A percentile compares a stretch with the other conserved stretches of the same genome.
Evolutionary conservation across 352 stramenopile genomes (phyloP).

Genomic region (Pilasporangium apinafurcum): DNA sequence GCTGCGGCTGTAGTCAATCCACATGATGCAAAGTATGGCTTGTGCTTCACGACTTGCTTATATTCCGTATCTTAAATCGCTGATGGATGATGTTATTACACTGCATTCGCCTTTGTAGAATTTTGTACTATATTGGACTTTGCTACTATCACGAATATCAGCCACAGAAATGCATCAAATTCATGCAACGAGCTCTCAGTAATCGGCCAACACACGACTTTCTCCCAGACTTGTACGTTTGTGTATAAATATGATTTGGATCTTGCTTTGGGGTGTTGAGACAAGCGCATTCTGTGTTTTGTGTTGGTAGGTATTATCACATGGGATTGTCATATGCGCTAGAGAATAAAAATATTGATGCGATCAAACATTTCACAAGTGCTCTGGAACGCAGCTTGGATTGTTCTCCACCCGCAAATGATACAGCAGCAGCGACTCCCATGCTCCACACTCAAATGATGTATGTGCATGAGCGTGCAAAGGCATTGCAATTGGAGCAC

Average conservation of each 20-base stretch:
- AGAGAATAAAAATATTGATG: slow-evolving; percentile 37
- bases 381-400: slow-evolving; percentile 18
- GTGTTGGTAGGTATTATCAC: slow-evolving; percentile 47
- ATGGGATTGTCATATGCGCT: slow-evolving; percentile 57
- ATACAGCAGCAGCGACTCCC: background rate
- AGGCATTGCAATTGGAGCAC: slow-evolving; percentile 67
- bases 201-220: slow-evolving; percentile 16
- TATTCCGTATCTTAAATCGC: background rate
- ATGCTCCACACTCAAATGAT: slow-evolving; percentile 15
- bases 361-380: slow-evolving; percentile 65
- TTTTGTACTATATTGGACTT: slow-evolving; percentile 61
- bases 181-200: slow-evolving; percentile 33
- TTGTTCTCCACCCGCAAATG: background rate
- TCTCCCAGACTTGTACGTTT: slow-evolving; percentile 54
- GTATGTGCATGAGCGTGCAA: slow-evolving; percentile 74
- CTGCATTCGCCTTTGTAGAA: slow-evolving; percentile 17
- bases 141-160: slow-evolving; percentile 55
- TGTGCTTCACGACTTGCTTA: background rate
- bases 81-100: too few relatives aligned
- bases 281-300: background rate
- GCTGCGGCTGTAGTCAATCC: slow-evolving; percentile 23
- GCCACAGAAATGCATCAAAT: slow-evolving; percentile 33
- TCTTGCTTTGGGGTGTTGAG: background rate
- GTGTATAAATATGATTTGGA: background rate
- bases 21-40: slow-evolving; percentile 19